Conservation (phyloP, 371 early-diverging fungal genomes). For the Parasitella parasitica region DNA sequence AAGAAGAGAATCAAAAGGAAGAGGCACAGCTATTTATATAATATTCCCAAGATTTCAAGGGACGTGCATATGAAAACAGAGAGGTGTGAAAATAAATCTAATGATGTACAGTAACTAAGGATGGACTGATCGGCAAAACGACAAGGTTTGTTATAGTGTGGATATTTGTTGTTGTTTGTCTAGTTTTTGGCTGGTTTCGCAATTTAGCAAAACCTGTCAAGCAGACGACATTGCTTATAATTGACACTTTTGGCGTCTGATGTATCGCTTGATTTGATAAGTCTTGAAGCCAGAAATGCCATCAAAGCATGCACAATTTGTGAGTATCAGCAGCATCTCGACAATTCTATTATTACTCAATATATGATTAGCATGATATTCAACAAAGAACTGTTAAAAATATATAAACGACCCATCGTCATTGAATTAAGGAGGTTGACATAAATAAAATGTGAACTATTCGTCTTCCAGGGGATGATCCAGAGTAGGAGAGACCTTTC, state of each 20-base stretch:
- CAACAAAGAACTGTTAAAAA: neutral
- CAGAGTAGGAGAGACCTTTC: too few relatives aligned
- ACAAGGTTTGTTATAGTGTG: neutral
- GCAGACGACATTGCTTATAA: neutral
- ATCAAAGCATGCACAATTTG: too few relatives aligned
- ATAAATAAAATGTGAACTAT: neutral
- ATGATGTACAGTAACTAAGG: neutral
- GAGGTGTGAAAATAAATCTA: neutral
- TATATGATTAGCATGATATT: neutral
- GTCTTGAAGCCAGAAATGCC: too few relatives aligned
- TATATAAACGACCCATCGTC: neutral
- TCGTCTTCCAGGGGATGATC: neutral
- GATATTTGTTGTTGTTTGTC: neutral
- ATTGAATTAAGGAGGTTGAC: neutral
- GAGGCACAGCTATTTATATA: neutral
- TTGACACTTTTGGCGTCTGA: neutral
- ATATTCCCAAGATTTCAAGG: neutral
- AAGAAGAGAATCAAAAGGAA: neutral
- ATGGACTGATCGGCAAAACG: neutral
- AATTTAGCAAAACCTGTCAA: neutral
- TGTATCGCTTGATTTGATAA: too few relatives aligned
- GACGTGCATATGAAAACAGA: slow-evolving; percentile 1
- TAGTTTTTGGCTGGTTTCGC: neutral
- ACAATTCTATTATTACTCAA: too few relatives aligned
- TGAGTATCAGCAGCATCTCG: too few relatives aligned